These are phyloP conservation scores for Ustilago hordei DNA, from an alignment of 1,284 basidiomycete species.

Conservation along the genomic window DNA sequence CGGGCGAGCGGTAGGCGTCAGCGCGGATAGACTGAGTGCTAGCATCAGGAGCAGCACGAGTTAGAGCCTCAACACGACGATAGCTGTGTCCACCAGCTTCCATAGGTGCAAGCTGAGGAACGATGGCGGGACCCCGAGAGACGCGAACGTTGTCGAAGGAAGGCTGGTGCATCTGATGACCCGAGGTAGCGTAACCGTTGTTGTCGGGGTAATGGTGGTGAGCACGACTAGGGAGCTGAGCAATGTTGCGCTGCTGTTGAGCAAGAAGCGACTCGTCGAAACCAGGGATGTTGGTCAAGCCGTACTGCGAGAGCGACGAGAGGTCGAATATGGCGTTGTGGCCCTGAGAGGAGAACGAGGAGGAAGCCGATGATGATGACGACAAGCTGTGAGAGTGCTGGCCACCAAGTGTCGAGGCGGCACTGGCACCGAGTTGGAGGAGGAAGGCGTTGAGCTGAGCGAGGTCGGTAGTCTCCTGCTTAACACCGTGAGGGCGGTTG, in stretches of 20 bases:
- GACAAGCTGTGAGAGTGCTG: conserved; percentile 42
- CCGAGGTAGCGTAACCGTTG: conserved; percentile 17
- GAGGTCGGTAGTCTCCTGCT: conserved; percentile 68
- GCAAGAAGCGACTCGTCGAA: conserved; percentile 57
- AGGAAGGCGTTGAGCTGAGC: conserved; percentile 68
- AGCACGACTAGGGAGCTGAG: conserved; percentile 54
- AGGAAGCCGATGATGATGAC: conserved; percentile 19
- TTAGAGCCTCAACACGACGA: conserved; percentile 65
- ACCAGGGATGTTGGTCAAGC: conserved; percentile 62
- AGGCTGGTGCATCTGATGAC: conserved; percentile 34
- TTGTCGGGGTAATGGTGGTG: conserved; percentile 34
- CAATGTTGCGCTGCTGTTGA: conserved; percentile 42
- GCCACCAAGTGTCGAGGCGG: conserved; percentile 50
- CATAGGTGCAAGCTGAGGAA: conserved; percentile 58
- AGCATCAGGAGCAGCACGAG: conserved; percentile 59
- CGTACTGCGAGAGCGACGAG: conserved; percentile 51
- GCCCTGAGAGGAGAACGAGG: conserved; percentile 38
- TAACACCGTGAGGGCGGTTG: conserved; percentile 70
- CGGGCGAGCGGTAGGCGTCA: conserved; percentile 11
- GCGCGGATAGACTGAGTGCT: conserved; percentile 1
- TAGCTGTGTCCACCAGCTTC: conserved; percentile 56
- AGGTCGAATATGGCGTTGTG: conserved; percentile 54
- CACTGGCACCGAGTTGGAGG: conserved; percentile 66
- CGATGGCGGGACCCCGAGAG: conserved; percentile 48
- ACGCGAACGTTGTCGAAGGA: conserved; percentile 54